Evolutionary conservation across 2,329 filamentous ascomycete species (phyloP).

Genomic region (Ceratocystis albifundus): DNA sequence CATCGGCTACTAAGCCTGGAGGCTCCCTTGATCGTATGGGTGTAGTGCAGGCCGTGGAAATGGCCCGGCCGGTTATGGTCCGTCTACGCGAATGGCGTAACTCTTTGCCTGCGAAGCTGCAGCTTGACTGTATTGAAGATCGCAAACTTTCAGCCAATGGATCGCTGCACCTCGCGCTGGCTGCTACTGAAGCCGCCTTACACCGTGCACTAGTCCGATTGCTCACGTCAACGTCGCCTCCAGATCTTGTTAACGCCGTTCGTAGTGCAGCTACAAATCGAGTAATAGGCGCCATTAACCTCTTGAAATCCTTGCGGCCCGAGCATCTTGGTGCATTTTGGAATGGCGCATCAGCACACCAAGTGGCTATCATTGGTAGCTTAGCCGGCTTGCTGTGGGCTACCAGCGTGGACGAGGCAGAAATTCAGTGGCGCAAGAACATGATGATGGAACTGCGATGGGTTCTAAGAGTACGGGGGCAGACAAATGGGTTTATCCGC

Average conservation of each 20-base stretch:
- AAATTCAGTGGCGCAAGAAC: conserved; percentile 33
- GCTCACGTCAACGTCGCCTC: conserved; percentile 13
- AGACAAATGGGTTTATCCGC: conserved; percentile 32
- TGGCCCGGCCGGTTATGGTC: conserved; percentile 38
- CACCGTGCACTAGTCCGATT: conserved; percentile 35
- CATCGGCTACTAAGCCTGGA: conserved; percentile 18
- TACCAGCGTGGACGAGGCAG: conserved; percentile 25
- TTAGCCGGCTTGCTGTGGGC: conserved; percentile 28
- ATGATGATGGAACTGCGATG: conserved; percentile 34
- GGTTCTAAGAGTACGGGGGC: conserved; percentile 34
- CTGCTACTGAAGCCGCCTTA: conserved; percentile 35
- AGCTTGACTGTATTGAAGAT: conserved; percentile 32
- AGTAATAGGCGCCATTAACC: conserved; percentile 30
- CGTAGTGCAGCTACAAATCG: conserved; percentile 28
- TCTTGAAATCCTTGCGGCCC: conserved; percentile 31
- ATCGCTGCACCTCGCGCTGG: conserved; percentile 35
- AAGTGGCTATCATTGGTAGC: conserved; percentile 29
- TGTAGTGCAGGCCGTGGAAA: conserved; percentile 31
- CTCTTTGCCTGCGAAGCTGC: conserved; percentile 34
- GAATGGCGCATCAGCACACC: conserved; percentile 30
- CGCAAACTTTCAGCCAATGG: conserved; percentile 34
- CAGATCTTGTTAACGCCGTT: conserved; percentile 22
- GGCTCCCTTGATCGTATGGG: conserved; percentile 19
- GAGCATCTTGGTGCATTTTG: conserved; percentile 35
- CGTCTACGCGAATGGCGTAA: conserved; percentile 37